A percentile compares a stretch with the other conserved stretches of the same genome.
Conservation (phyloP, 2,329 filamentous ascomycete genomes). For the Ophiostoma quercus region DNA sequence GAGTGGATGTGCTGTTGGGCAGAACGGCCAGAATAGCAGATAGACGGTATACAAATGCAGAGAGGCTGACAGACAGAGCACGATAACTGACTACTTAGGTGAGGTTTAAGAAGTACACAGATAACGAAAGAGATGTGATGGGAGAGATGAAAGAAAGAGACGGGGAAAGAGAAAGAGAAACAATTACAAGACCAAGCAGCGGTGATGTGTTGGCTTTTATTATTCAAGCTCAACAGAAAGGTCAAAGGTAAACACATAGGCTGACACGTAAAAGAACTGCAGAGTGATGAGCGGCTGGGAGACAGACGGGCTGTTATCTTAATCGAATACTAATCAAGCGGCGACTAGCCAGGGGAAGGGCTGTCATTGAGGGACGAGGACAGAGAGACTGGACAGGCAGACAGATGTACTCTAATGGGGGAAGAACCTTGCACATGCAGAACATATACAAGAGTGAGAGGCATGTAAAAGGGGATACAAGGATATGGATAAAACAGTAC, state of each 20-base stretch:
- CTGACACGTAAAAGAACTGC: background rate
- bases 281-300: background rate
- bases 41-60: no score
- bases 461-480: background rate
- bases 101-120: no score
- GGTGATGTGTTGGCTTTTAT: no score
- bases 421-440: conserved; percentile 8
- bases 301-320: no score
- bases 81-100: no score
- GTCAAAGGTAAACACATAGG: background rate
- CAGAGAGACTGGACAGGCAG: no score
- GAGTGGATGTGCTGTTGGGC: background rate
- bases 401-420: background rate
- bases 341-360: background rate
- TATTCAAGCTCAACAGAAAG: no score
- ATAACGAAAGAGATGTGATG: no score
- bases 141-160: background rate
- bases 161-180: no score
- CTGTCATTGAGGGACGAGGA: background rate
- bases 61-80: background rate
- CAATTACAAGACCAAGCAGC: no score
- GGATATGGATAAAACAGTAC: no score
- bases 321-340: background rate
- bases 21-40: background rate
- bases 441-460: background rate